Evolutionary conservation across 148 eudicot species (phyloP).

Genomic region (Rhododendron ferrugineum): DNA sequence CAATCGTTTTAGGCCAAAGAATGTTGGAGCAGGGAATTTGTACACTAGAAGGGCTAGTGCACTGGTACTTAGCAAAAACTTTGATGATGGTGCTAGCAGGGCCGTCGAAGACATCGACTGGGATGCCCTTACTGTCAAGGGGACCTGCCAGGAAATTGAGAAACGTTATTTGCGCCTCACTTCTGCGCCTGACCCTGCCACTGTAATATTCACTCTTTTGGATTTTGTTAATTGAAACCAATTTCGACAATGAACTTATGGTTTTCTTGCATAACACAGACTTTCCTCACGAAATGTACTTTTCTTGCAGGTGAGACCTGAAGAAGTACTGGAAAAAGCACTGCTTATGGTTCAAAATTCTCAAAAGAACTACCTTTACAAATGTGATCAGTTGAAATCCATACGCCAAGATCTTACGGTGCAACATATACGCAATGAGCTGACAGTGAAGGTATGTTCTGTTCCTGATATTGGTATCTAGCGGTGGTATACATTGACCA

Average conservation of each 20-base stretch:
- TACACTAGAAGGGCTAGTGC: slow-evolving; percentile 67
- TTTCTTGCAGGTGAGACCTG: slow-evolving; percentile 84
- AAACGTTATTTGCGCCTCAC: slow-evolving; percentile 94
- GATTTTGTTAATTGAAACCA: slow-evolving; percentile 5
- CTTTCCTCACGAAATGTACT: slow-evolving; percentile 6
- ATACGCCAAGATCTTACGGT: slow-evolving; percentile 98
- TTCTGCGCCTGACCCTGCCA: slow-evolving; percentile 95
- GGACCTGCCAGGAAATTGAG: slow-evolving; percentile 93
- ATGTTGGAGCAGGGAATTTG: slow-evolving; percentile 48
- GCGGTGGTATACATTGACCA: background rate
- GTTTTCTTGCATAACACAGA: background rate
- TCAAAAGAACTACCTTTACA: slow-evolving; percentile 75
- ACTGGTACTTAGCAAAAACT: slow-evolving; percentile 50
- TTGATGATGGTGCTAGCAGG: slow-evolving; percentile 63
- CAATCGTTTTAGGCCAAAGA: slow-evolving; percentile 40
- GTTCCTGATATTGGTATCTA: background rate
- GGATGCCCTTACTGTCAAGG: slow-evolving; percentile 93
- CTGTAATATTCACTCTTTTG: slow-evolving; percentile 39
- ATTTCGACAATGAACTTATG: background rate
- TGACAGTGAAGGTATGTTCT: slow-evolving; percentile 76
- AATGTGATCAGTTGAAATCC: slow-evolving; percentile 95
- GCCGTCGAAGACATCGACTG: slow-evolving; percentile 99
- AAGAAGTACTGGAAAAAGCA: slow-evolving; percentile 85
- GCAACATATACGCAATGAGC: slow-evolving; percentile 84
- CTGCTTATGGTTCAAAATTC: slow-evolving; percentile 75